phyloP scores from a whole-genome alignment of 768 basidiomycete species.

The Podaxis carcinomalis region DNA sequence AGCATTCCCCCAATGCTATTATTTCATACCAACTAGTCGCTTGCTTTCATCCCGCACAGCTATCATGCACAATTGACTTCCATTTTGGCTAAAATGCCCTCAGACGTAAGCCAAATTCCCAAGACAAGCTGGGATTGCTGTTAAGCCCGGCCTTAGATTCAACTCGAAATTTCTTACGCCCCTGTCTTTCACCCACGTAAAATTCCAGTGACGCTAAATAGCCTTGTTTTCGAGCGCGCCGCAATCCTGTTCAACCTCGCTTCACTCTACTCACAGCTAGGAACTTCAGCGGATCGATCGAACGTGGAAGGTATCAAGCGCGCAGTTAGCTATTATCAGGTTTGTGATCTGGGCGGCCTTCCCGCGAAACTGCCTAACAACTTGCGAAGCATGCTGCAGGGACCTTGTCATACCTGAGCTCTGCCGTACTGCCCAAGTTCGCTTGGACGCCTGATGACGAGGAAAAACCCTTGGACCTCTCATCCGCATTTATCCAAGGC shows the following conservation, averaged over 20 bases:
- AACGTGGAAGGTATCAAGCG: slow-evolving; percentile 80
- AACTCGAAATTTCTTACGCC: slow-evolving; percentile 68
- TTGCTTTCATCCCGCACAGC: slow-evolving; percentile 34
- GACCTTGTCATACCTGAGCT: slow-evolving; percentile 55
- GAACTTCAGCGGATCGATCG: slow-evolving; percentile 63
- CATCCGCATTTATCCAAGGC: slow-evolving; percentile 51
- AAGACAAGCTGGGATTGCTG: neutral
- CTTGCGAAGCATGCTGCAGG: slow-evolving; percentile 61
- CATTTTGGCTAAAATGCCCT: slow-evolving; percentile 79
- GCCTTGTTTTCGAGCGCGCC: slow-evolving; percentile 79
- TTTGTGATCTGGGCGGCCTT: slow-evolving; percentile 36
- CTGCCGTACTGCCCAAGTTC: slow-evolving; percentile 51
- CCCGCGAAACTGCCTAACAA: slow-evolving; percentile 1
- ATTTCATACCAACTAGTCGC: neutral
- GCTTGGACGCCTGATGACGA: slow-evolving; percentile 42
- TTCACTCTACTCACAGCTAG: slow-evolving; percentile 81
- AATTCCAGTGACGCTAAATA: slow-evolving; percentile 60
- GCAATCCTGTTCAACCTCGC: slow-evolving; percentile 82
- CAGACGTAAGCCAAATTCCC: slow-evolving; percentile 46
- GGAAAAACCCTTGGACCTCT: slow-evolving; percentile 63
- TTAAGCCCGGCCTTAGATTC: slow-evolving; percentile 43
- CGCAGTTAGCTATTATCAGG: slow-evolving; percentile 70
- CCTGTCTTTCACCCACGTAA: slow-evolving; percentile 59
- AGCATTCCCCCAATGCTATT: neutral
- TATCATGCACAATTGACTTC: slow-evolving; percentile 91